Base-by-base conservation (phyloP, 208 protist species). In the Porcisia deanei region DNA sequence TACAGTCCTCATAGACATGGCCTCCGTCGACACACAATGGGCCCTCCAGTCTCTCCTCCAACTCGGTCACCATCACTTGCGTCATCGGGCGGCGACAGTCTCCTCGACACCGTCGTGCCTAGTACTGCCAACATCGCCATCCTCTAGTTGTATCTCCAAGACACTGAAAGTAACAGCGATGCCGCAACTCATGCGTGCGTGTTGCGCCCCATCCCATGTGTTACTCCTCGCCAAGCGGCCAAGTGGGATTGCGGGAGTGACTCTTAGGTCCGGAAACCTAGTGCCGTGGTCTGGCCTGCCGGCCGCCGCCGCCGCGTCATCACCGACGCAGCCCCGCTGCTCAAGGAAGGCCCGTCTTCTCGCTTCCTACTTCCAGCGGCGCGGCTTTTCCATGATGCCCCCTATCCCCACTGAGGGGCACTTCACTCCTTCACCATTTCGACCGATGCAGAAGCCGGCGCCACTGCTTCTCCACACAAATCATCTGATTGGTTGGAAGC, bases 391-490 rank as follows among this genome's bases (percentile, higher is more conserved):
- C 1, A 73, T 54, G 41, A n/a, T 75, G n/a, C 65, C 41, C 12
- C 30, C 57, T 10, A 12, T 49, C 3, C 49, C 57, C 5, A 55
- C 71, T 41, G 41, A 53, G 2, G n/a, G 43, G 16, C 45, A 5
- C 14, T 37, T 2, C n/a, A 45, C 58, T 10, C 3, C 16, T 61
- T 16, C 22, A 60, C 54, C 7, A 39, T 60, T 37, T 39, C 65
- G 43, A 43, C 60, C 73, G 9, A 73, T 75, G 22, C 65, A n/a
- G 22, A 49, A 8, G 22, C 41, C 63, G 37, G 25, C 77, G 12
- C 30, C 86, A 65, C 63, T 96, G 37, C 65, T 96, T 20, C 64
- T 96, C 8, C 91, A 96, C 77, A 84, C 81, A 25, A 96, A 94
- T 71, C 91, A 92, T 73, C 73, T 93, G 9, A 83, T 96, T 49